phyloP scores from a whole-genome alignment of 306 rosid genomes.

The Pterocarpus santalinus region DNA sequence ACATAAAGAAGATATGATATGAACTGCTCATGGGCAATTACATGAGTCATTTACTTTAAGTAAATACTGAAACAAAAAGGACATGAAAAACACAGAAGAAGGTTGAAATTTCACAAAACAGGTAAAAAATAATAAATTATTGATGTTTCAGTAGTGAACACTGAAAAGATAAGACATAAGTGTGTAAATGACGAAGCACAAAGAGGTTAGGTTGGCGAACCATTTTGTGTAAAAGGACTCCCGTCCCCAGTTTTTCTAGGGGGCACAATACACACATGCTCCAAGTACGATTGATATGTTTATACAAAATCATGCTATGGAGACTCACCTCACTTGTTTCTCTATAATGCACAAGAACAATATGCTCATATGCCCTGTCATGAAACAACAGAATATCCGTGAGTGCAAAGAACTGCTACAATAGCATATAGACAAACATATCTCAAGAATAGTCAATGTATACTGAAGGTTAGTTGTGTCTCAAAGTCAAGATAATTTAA shows the following conservation, averaged over 20 bases:
- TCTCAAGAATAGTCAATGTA: constrained; percentile 1
- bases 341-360: constrained; percentile 93
- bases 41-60: constrained; percentile 3
- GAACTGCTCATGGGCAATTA: constrained; percentile 18
- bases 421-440: constrained; percentile 18
- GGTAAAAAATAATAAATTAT: constrained; percentile 12
- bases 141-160: constrained; percentile 12
- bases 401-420: constrained; percentile 31
- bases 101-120: constrained; percentile 29
- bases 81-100: not conserved
- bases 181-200: not conserved
- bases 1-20: constrained; percentile 12
- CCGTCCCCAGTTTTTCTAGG: constrained; percentile 16
- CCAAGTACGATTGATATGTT: constrained; percentile 29
- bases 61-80: not conserved
- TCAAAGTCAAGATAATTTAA: constrained; percentile 35
- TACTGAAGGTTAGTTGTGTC: constrained; percentile 1
- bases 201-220: constrained; percentile 22
- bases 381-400: constrained; percentile 43
- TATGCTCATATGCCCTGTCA: constrained; percentile 81
- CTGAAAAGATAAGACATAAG: not conserved
- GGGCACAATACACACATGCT: not conserved
- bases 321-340: constrained; percentile 80
- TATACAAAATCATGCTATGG: constrained; percentile 25
- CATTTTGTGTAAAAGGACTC: constrained; percentile 32